phyloP scores from a whole-genome alignment of 164 flowering plant genomes.

The Tetracentron sinense region DNA sequence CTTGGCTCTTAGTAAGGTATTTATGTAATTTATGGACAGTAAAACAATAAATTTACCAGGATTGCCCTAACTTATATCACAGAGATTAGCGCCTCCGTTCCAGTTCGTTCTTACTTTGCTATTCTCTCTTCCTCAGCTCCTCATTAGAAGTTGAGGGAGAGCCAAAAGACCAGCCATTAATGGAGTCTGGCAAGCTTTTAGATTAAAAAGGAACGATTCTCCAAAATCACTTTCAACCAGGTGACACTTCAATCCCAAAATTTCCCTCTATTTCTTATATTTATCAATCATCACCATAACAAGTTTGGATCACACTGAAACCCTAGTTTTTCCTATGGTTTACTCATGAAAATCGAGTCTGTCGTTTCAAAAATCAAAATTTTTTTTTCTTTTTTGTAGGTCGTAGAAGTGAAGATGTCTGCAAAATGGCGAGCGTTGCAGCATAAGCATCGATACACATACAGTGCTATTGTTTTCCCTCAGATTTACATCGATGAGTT shows the following conservation, averaged over 20 bases:
- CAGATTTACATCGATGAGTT: slow-evolving; percentile 39
- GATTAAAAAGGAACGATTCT: background rate
- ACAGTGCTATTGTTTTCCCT: slow-evolving; percentile 77
- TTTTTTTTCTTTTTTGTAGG: background rate
- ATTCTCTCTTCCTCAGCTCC: background rate
- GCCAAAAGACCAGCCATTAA: background rate
- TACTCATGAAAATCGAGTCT: background rate
- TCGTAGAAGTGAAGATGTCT: slow-evolving; percentile 45
- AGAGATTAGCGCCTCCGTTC: background rate
- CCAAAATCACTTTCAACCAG: background rate
- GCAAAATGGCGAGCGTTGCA: slow-evolving; percentile 96
- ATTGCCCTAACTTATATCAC: background rate
- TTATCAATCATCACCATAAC: background rate
- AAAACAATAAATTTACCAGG: background rate
- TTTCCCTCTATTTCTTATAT: background rate
- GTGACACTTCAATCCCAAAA: background rate
- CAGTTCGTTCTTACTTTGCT: background rate
- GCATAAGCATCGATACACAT: slow-evolving; percentile 90
- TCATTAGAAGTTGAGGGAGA: background rate
- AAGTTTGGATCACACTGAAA: background rate
- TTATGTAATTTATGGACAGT: no score
- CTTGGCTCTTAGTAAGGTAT: no score
- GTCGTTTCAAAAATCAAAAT: background rate
- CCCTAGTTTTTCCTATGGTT: background rate
- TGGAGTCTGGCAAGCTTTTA: background rate